Evolutionary conservation across 495 filamentous ascomycete genomes (phyloP).

Genomic region (Lasiosphaeriaceae sp.): DNA sequence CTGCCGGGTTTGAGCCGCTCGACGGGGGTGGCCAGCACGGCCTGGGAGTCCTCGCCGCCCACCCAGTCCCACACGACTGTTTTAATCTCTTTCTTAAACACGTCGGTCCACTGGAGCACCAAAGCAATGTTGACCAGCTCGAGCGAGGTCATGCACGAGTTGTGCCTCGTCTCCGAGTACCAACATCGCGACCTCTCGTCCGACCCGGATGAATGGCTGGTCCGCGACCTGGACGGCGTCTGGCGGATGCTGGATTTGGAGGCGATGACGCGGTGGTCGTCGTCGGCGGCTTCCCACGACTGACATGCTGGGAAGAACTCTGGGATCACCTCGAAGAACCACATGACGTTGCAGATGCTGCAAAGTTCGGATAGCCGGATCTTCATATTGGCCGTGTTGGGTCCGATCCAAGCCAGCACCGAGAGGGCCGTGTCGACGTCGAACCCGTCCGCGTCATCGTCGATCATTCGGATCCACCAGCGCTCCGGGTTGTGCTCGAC

Average conservation of each 20-base stretch:
- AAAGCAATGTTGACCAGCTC: constrained; percentile 9
- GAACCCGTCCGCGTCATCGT: not conserved
- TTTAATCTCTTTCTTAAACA: constrained; percentile 8
- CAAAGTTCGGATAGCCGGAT: not conserved
- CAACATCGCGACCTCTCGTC: not conserved
- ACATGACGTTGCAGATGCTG: constrained; percentile 6
- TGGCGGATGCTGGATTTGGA: not conserved
- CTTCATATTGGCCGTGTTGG: not conserved
- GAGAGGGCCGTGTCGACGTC: not conserved
- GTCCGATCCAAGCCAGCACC: constrained; percentile 1
- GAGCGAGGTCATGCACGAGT: not conserved
- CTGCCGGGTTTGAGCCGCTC: not conserved
- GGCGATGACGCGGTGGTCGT: not conserved
- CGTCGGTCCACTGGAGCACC: constrained; percentile 4
- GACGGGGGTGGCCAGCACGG: not conserved
- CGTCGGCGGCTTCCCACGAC: constrained; percentile 1
- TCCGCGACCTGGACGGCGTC: not conserved
- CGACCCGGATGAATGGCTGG: not conserved
- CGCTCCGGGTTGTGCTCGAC: not conserved
- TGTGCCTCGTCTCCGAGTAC: not conserved
- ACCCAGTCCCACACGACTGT: constrained; percentile 12
- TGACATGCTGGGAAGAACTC: not conserved
- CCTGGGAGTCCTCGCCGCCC: not conserved
- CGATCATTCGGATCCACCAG: not conserved
- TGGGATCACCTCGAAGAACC: constrained; percentile 8